Evolutionary conservation across 2,329 filamentous ascomycete genomes (phyloP), one percentile per base, ranked within the genome.

Genomic region (Ascochyta clinopodiicola): DNA sequence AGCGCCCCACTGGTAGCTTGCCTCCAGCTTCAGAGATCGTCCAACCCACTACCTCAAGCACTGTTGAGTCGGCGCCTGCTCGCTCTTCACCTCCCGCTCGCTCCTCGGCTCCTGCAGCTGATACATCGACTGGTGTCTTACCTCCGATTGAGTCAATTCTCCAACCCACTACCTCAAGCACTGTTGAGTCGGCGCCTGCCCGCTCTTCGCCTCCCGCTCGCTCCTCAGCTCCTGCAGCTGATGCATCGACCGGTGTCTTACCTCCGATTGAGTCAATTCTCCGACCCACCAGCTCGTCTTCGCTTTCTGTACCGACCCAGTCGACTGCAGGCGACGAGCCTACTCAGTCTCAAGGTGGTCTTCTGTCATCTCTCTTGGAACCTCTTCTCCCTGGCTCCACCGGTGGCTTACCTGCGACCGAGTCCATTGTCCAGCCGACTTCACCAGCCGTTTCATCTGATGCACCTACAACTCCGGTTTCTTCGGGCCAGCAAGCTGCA

Each of bases 261-360:
- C 57, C 37, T 45, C 44, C 32, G 2, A 12, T 22, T 29, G 48
- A 42, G 8, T 21, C 31, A 21, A 55, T 55, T 21, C 15, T 55
- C 2, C 45, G 15, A 19, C 51, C 51, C 21, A 46, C 46, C 3
- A n/a, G 46, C 7, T 43, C 54, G 6, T 56, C 53, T 27, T 35
- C 46, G 19, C 13, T 42, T 32, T 22, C 46, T 43, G 54, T 66
- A 48, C 69, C 71, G 9, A 63, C 61, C 15, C 50, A 51, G 17
- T 55, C 59, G 15, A 27, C 37, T n/a, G 39, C n/a, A 7, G 36
- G 5, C 15, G 46, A 50, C 12, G 32, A 49, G 42, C 46, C 57
- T 13, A 25, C 48, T 38, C 44, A 40, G 21, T 44, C 56, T 7
- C 43, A 56, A 42, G 54, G 57, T 24, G 56, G 48, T 6, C 42